Conservation (phyloP, 768 basidiomycete genomes). For the Scleroderma citrinum region DNA sequence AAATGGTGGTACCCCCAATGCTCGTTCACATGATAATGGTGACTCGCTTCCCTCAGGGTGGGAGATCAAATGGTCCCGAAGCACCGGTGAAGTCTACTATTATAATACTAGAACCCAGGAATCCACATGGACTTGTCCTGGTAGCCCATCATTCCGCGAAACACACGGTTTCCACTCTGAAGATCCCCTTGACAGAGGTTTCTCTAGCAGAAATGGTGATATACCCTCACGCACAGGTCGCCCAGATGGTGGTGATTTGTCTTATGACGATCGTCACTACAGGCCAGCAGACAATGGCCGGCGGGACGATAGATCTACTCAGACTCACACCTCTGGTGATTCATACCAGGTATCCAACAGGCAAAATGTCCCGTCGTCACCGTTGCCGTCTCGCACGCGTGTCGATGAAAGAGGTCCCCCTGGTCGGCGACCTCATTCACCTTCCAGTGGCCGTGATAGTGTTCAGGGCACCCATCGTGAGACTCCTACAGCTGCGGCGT, state of each 20-base stretch:
- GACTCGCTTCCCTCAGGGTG: conserved; percentile 49
- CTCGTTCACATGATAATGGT: conserved; percentile 21
- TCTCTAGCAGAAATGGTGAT: conserved; percentile 20
- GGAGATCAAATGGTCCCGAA: conserved; percentile 52
- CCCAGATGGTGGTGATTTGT: conserved; percentile 30
- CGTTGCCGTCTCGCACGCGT: conserved; percentile 21
- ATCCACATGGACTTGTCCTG: conserved; percentile 55
- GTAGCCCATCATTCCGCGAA: conserved; percentile 25
- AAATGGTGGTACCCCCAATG: conserved; percentile 26
- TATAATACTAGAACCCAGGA: conserved; percentile 52
- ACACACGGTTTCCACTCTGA: conserved; percentile 20
- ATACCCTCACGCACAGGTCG: conserved; percentile 24
- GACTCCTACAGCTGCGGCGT: conserved; percentile 9
- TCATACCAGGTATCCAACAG: conserved; percentile 24
- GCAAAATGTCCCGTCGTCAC: conserved; percentile 13
- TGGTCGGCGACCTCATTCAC: conserved; percentile 19
- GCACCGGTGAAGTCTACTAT: conserved; percentile 45
- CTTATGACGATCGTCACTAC: conserved; percentile 62
- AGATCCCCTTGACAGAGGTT: conserved; percentile 20
- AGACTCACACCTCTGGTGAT: conserved; percentile 18
- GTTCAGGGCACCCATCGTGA: conserved; percentile 16
- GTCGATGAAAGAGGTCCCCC: conserved; percentile 17
- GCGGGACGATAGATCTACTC: conserved; percentile 21
- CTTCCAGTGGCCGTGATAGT: conserved; percentile 20
- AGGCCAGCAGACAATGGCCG: conserved; percentile 38